Evolutionary conservation across 345 rosid genomes (phyloP).

Genomic region (Viola odorata): DNA sequence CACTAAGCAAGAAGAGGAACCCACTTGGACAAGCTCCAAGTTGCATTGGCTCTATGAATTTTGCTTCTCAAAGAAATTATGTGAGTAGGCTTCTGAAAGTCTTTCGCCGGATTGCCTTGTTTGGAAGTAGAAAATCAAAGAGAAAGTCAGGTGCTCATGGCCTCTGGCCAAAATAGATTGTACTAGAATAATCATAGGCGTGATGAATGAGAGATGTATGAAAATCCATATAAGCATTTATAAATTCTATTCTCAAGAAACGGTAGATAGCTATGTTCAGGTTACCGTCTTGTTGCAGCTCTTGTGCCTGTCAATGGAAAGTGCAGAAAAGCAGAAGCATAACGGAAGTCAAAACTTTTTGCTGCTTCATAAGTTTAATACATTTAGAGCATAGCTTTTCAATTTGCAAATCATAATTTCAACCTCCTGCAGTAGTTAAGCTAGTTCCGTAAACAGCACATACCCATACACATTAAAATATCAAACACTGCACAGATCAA

Average conservation of each 20-base stretch:
- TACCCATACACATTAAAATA: constrained; percentile 6
- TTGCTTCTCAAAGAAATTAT: constrained; percentile 52
- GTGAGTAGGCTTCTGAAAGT: constrained; percentile 37
- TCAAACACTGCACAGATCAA: constrained; percentile 4
- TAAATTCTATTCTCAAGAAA: background rate
- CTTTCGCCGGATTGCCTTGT: constrained; percentile 33
- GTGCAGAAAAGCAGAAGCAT: too few relatives aligned
- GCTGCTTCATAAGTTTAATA: background rate
- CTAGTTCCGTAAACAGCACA: constrained; percentile 13
- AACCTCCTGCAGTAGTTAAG: constrained; percentile 1
- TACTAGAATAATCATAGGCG: constrained; percentile 5
- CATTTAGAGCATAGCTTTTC: background rate
- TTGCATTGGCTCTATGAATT: constrained; percentile 50
- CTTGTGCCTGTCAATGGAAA: too few relatives aligned
- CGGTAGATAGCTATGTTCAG: background rate
- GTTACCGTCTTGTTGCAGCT: too few relatives aligned
- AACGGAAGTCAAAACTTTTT: too few relatives aligned
- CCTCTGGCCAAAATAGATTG: constrained; percentile 14
- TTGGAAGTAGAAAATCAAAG: constrained; percentile 45
- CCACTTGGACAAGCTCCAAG: constrained; percentile 44
- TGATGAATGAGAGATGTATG: constrained; percentile 1
- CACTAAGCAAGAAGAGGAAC: constrained; percentile 47
- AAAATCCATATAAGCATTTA: constrained; percentile 10
- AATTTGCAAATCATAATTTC: constrained; percentile 7
- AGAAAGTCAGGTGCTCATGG: constrained; percentile 24